Base-by-base conservation (phyloP, 1,284 basidiomycete species). In the Microbotryum saponariae region DNA sequence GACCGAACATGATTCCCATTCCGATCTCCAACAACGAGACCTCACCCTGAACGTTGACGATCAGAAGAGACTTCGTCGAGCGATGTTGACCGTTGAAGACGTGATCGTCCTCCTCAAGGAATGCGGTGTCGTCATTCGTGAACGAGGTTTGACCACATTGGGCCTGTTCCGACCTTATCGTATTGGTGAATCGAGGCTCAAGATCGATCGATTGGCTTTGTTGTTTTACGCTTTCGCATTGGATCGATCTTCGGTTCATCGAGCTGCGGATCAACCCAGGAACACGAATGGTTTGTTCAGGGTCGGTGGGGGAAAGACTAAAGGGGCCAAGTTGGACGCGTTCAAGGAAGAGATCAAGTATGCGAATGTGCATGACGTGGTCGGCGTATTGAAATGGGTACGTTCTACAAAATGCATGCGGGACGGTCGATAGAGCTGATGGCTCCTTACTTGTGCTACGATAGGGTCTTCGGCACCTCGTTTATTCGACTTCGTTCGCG, bases 111-210 rank as follows among this genome's bases (percentile, higher is more conserved):
- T 67, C 14, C 18, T 62, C 18, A 58, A 61, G 10, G 63, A 65
- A 42, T 66, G 67, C 31, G 58, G 57, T 3, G 33, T 10, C 20
- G 60, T 62, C 8, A 63, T 68, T 46, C 49, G 60, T 8, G 27
- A 45, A 21, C 45, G 64, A 45, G 65, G 65, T 0, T 33, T 62
- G 14, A 61, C 60, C 5, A 67, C 63, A 4, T 50, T 69, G n/a
- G 67, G 67, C 12, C 46, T 69, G 44, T 69, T 67, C 44, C 60
- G 67, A 49, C 67, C 67, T 0, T 69, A 45, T 37, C 60, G 67
- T 6, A 50, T 60, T 7, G 47, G 56, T 25, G 67, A 69, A 25
- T 60, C 58, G 4, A 57, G 31, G 18, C 1, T 42, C 6, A 29
- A 21, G 2, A 61, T 62, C 6, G 58, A 60, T 14, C 45, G 58